Evolutionary conservation across 768 basidiomycete genomes (phyloP).

Genomic region (Termitomyces sp.): DNA sequence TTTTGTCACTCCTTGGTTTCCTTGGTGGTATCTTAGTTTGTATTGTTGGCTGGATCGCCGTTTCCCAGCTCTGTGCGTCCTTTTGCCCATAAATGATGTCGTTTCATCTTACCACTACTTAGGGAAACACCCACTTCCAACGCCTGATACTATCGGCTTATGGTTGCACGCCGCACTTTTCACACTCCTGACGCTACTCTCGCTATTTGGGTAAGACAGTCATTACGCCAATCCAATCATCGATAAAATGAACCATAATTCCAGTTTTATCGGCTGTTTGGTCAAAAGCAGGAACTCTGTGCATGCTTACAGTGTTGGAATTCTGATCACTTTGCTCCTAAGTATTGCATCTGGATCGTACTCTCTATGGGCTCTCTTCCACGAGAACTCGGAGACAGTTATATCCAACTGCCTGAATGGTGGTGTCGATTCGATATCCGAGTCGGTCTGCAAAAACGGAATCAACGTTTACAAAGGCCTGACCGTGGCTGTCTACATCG

Average conservation of each 20-base stretch:
- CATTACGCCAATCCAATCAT: neutral
- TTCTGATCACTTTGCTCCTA: conserved; percentile 40
- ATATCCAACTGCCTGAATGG: conserved; percentile 33
- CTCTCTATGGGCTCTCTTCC: conserved; percentile 43
- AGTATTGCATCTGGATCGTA: conserved; percentile 43
- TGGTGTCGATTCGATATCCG: conserved; percentile 19
- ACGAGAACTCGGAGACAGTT: conserved; percentile 28
- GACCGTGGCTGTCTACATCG: conserved; percentile 36
- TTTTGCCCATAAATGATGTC: neutral
- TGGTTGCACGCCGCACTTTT: conserved; percentile 43
- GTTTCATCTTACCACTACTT: neutral
- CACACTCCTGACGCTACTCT: conserved; percentile 39
- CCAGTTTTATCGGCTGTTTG: conserved; percentile 39
- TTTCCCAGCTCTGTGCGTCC: conserved; percentile 36
- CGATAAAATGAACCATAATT: neutral
- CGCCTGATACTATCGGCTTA: conserved; percentile 33
- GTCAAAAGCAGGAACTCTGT: conserved; percentile 36
- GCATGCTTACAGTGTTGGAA: conserved; percentile 33
- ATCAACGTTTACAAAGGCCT: conserved; percentile 37
- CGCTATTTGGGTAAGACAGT: conserved; percentile 42
- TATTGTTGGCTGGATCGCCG: conserved; percentile 40
- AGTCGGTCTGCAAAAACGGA: conserved; percentile 34
- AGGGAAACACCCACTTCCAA: conserved; percentile 29
- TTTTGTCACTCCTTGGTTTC: conserved; percentile 38
- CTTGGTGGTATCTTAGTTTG: conserved; percentile 38